These are phyloP conservation scores for Calocybe gambosa DNA, from an alignment of 1,284 basidiomycete species.

Conservation along the genomic window DNA sequence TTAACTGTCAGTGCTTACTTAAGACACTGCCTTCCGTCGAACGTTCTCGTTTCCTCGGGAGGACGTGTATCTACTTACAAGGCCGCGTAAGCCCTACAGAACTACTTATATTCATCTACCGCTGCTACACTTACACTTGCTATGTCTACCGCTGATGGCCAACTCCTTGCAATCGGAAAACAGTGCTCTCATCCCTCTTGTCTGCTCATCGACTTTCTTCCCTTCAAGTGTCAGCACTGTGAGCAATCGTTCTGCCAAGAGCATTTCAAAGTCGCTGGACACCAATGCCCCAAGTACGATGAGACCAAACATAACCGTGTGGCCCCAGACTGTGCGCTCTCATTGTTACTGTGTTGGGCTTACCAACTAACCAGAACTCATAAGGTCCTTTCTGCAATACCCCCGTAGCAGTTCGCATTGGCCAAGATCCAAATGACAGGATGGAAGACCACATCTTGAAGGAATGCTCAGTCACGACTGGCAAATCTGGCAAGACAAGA, in stretches of 20 bases:
- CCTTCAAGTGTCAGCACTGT: slow-evolving; percentile 76
- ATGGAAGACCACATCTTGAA: slow-evolving; percentile 66
- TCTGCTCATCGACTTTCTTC: slow-evolving; percentile 71
- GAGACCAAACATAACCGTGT: slow-evolving; percentile 62
- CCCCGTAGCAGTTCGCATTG: slow-evolving; percentile 63
- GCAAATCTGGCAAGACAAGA: slow-evolving; percentile 41
- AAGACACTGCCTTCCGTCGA: not conserved
- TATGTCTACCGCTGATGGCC: slow-evolving; percentile 33
- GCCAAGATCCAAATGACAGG: slow-evolving; percentile 69
- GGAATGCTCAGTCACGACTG: slow-evolving; percentile 65
- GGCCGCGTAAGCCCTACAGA: slow-evolving; percentile 18
- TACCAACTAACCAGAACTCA: not conserved
- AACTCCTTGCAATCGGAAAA: slow-evolving; percentile 60
- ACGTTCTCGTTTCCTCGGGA: slow-evolving; percentile 2
- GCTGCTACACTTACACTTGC: slow-evolving; percentile 11
- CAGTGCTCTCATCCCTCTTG: slow-evolving; percentile 64
- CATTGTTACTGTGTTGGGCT: not conserved
- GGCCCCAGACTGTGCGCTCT: slow-evolving; percentile 59
- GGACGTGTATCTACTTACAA: slow-evolving; percentile 8
- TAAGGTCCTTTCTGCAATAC: slow-evolving; percentile 66
- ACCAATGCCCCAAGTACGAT: slow-evolving; percentile 66
- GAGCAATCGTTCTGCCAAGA: slow-evolving; percentile 61
- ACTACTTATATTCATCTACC: slow-evolving; percentile 10
- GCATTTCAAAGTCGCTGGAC: slow-evolving; percentile 62
- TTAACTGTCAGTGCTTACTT: not conserved